Conservation (phyloP, 106 monocot genomes). For the Xerophyta viscosa region DNA sequence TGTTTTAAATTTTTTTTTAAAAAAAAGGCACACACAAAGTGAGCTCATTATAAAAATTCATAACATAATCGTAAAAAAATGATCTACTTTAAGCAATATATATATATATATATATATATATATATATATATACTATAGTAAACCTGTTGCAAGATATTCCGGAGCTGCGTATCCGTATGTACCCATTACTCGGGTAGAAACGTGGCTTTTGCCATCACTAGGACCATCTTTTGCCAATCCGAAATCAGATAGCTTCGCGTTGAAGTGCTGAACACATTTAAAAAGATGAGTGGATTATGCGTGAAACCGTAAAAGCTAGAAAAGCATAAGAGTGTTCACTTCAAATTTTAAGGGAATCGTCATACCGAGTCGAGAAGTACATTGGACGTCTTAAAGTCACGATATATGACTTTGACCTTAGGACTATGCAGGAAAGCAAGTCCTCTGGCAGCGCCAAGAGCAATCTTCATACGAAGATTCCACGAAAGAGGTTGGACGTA, state of each 20-base stretch:
- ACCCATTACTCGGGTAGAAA: neutral
- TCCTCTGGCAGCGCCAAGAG: too few species aligned
- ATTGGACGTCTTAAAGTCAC: slow-evolving; percentile 3
- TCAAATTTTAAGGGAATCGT: neutral
- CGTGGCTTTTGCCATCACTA: neutral
- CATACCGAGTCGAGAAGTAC: slow-evolving; percentile 4
- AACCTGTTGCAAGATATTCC: slow-evolving; percentile 2
- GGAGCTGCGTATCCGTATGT: neutral
- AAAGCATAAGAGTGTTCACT: neutral
- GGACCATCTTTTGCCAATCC: slow-evolving; percentile 5
- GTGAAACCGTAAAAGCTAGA: neutral
- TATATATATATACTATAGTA: too few species aligned
- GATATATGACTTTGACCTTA: neutral
- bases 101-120: too few species aligned
- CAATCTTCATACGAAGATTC: too few species aligned
- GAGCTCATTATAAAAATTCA: too few species aligned
- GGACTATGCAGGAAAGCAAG: slow-evolving; percentile 1
- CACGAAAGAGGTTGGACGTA: slow-evolving; percentile 31
- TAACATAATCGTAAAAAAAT: too few species aligned
- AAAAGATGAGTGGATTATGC: neutral
- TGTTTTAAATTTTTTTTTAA: too few species aligned
- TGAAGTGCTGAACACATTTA: neutral
- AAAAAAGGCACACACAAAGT: too few species aligned
- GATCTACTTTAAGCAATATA: too few species aligned
- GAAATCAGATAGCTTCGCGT: slow-evolving; percentile 1